These are phyloP conservation scores for Neurospora hispaniola DNA, from an alignment of 495 filamentous ascomycete species.

Conservation along the genomic window DNA sequence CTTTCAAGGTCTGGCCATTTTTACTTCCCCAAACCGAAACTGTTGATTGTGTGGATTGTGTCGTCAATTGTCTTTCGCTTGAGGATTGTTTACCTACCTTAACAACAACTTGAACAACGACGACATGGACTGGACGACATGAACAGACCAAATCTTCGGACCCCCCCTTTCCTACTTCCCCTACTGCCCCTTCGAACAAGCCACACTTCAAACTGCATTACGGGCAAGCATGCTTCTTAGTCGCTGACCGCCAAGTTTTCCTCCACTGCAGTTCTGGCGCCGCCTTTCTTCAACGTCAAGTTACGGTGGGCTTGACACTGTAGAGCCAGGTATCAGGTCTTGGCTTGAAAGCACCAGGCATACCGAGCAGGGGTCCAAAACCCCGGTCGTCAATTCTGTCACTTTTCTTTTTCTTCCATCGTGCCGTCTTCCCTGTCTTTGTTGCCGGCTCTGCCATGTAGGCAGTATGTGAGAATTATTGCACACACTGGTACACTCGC, in stretches of 20 bases:
- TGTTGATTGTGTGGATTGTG: not conserved
- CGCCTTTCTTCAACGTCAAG: not conserved
- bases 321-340: not conserved
- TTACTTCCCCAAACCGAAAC: not conserved
- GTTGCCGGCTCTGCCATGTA: not conserved
- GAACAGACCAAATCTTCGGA: not conserved
- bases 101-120: not conserved
- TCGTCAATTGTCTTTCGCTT: not conserved
- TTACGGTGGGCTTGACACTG: not conserved
- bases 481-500: not conserved
- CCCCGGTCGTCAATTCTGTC: constrained; percentile 4
- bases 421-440: not conserved
- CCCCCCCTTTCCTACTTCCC: not conserved
- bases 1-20: not conserved
- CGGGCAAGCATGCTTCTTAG: not conserved
- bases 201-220: not conserved
- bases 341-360: constrained; percentile 1
- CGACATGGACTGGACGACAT: not conserved
- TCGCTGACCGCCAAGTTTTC: not conserved
- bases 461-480: not conserved
- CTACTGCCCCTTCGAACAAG: not conserved
- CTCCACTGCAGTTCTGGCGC: not conserved
- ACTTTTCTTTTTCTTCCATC: constrained; percentile 9
- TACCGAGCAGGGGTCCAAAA: not conserved
- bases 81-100: not conserved